Percentiles rank a stretch among this genome's conserved stretches.
Conservation (phyloP, 345 rosid genomes). For the Populus pruinosa region DNA sequence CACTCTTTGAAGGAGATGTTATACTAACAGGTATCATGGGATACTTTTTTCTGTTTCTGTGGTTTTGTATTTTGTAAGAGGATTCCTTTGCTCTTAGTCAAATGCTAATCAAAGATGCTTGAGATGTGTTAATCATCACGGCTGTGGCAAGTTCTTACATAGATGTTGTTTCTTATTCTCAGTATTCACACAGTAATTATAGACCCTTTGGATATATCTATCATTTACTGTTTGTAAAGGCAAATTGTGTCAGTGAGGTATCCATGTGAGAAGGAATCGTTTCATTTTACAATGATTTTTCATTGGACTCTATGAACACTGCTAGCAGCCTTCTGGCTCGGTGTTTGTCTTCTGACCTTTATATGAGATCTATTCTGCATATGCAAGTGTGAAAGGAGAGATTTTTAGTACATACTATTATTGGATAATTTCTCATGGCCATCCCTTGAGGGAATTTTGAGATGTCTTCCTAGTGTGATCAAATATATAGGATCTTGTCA, state of each 20-base stretch:
- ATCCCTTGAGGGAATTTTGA: background rate
- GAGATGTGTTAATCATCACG: too few species aligned
- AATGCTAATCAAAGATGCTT: too few species aligned
- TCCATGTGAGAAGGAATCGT: background rate
- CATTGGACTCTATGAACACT: background rate
- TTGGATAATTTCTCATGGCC: background rate
- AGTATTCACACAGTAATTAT: too few species aligned
- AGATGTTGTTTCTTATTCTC: too few species aligned
- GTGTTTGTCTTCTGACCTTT: background rate
- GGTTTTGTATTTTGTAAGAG: background rate
- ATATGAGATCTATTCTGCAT: background rate
- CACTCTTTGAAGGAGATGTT: slow-evolving; percentile 81
- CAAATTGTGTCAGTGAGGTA: too few species aligned
- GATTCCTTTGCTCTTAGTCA: background rate
- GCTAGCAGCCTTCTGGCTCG: background rate
- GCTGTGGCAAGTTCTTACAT: too few species aligned
- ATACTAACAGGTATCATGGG: slow-evolving; percentile 67
- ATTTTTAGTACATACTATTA: background rate
- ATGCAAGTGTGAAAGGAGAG: background rate
- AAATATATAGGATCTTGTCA: too few species aligned
- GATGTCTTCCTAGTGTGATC: background rate
- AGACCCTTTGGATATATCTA: too few species aligned
- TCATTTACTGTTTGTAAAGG: too few species aligned
- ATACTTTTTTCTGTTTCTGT: background rate
- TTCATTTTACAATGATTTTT: background rate